Evolutionary conservation across 345 rosid genomes (phyloP).

Genomic region (Eutrema heterophyllum): DNA sequence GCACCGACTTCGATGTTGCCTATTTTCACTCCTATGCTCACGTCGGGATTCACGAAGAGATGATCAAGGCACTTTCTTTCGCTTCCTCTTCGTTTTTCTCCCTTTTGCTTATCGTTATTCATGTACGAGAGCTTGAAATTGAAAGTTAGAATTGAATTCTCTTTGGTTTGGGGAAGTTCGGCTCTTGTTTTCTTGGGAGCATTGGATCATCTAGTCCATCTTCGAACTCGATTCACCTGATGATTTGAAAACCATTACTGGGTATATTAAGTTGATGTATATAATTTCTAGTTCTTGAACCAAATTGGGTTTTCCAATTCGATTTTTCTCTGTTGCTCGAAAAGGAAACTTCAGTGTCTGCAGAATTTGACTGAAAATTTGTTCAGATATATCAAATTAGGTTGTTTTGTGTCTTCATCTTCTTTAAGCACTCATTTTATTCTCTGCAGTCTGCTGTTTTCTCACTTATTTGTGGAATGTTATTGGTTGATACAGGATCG

Average conservation of each 20-base stretch:
- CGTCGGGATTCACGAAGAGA: conserved; percentile 92
- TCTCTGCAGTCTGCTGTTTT: neutral
- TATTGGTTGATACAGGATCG: conserved; percentile 53
- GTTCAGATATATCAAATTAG: neutral
- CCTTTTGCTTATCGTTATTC: neutral
- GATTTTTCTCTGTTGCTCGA: neutral
- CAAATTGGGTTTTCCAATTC: neutral
- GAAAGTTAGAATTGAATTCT: neutral
- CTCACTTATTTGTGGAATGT: conserved; percentile 21
- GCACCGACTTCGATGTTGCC: conserved; percentile 85
- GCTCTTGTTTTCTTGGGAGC: neutral
- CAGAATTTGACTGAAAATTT: neutral
- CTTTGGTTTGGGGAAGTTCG: neutral
- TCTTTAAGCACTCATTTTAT: neutral
- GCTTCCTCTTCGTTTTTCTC: neutral
- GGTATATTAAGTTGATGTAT: neutral
- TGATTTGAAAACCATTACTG: neutral
- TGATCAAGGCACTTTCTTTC: conserved; percentile 61
- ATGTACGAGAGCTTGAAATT: neutral
- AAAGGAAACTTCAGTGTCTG: neutral
- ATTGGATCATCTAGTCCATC: neutral
- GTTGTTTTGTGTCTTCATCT: conserved; percentile 6
- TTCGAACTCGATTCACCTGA: neutral
- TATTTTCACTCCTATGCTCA: conserved; percentile 90
- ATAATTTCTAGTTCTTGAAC: neutral